Base-by-base conservation (phyloP, 495 filamentous ascomycete genomes). In the Penicillium steckii region DNA sequence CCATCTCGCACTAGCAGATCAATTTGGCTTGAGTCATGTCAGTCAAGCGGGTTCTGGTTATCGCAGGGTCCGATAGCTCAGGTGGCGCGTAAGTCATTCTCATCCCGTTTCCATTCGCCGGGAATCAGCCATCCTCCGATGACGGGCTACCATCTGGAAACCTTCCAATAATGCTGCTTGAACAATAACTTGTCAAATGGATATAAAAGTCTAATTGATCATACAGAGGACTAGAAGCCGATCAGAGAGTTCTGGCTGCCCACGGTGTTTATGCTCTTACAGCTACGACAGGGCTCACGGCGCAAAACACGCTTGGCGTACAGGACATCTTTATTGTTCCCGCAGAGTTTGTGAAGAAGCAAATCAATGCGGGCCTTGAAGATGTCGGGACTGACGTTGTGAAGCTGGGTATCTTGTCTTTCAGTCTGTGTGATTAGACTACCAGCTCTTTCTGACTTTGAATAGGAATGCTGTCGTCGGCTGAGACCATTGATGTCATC, bases 191-290 rank as follows among this genome's bases (percentile, higher is more conserved):
- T 30, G n/a, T 24, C 29, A 29, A 25, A 44, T 21, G 35, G 18
- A 17, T 8, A 29, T 42, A 22, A 4, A 37, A 22, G 19, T n/a
- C 50, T 61, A 37, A 61, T 38, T 46, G 0, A 21, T 23, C 51
- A 48, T 56, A 13, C 21, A 96, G 91, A 33, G 94, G 94, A n/a
- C 83, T 98, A 33, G 94, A 98, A 66, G 94, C 94, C 25, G 94
- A 98, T 70, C 91, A 97, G 69, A 93, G 94, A 64, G 91, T 95
- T 45, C 86, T 97, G 29, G 88, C 92, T 22, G 88, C 89, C 15
- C 90, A 97, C 80, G 85, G 85, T 40, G 90, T 87, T 73, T 97
- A 97, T 75, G 91, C 91, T 50, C 94, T 96, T 81, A 96, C 93
- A 35, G 88, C 91, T n/a, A 96, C 92, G 27, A 96, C 94, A 3